Conservation (phyloP, 352 stramenopile species). For the Phytophthora niederhauseri region DNA sequence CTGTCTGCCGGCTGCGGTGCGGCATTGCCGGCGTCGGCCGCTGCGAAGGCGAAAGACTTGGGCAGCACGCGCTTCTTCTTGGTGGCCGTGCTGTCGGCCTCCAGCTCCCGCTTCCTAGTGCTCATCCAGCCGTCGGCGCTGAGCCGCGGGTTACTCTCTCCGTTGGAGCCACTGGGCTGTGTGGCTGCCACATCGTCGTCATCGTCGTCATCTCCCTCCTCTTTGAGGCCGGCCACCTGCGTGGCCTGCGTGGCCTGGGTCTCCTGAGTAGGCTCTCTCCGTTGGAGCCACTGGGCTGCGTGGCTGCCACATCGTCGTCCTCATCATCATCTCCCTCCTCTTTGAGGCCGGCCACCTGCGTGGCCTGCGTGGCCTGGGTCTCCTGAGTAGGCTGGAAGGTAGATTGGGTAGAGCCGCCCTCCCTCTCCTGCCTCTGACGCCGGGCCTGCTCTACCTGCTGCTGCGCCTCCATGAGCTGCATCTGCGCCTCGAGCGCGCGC, state of each 20-base stretch:
- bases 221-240: not conserved
- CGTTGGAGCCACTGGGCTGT: conserved; percentile 21
- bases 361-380: conserved; percentile 6
- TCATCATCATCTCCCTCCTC: not conserved
- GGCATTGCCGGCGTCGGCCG: conserved; percentile 15
- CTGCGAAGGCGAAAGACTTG: conserved; percentile 26
- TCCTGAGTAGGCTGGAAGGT: conserved; percentile 21
- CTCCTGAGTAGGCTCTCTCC: too few relatives aligned
- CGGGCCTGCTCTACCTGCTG: conserved; percentile 32
- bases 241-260: conserved; percentile 11
- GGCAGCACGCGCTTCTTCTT: conserved; percentile 40
- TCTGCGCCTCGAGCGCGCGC: conserved; percentile 23
- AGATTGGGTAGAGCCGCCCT: conserved; percentile 10
- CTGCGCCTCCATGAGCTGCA: conserved; percentile 28
- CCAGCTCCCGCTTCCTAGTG: conserved; percentile 20
- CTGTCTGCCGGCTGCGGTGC: conserved; percentile 8
- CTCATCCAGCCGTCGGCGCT: conserved; percentile 24
- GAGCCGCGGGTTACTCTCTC: not conserved
- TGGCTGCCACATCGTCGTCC: conserved; percentile 30
- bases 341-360: not conserved
- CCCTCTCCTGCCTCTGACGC: conserved; percentile 12
- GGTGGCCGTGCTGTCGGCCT: conserved; percentile 5
- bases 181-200: conserved; percentile 33
- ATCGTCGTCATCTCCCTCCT: not conserved
- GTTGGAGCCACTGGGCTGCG: conserved; percentile 23